Base-by-base conservation (phyloP, 768 basidiomycete genomes). In the Leccinum imitatum region DNA sequence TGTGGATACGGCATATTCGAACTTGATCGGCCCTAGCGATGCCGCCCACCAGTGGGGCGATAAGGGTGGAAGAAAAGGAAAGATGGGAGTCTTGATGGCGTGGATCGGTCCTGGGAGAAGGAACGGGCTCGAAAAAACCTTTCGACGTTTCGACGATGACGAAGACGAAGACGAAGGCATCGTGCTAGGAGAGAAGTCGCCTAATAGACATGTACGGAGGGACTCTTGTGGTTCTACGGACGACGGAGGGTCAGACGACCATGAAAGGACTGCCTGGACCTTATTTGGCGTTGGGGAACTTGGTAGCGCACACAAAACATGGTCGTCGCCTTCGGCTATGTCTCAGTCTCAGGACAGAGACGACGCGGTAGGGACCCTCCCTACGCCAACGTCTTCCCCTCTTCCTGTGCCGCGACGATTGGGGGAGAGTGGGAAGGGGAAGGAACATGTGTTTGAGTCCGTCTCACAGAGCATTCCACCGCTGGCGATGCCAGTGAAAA, bases 31-130 rank as follows among this genome's bases (percentile, higher is more conserved):
- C 3, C 78, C 80, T 48, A 69, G 69, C 6, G 82, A 80, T 1
- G 78, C 79, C 0, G 87, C 82, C 2, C 73, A 76, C 15, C 76
- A 77, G 41, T 89, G 87, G 87, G 83, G 80, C 0, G 83, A 84
- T 30, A 77, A 73, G 37, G 79, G 78, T 2, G 80, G 76, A 54
- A 63, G 80, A 54, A 65, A 73, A 39, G 72, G 70, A 58, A 86
- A 80, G 64, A 63, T 86, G 19, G 72, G 75, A 4, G 69, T 78
- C 3, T 71, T 88, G 61, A 76, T 74, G 48, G 69, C 71, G 17
- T 83, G 80, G 67, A 67, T 89, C 3, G 74, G 73, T 68, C 73
- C 17, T 59, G 63, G 37, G 23, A 63, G 31, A 48, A 73, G 78
- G 39, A 76, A 71, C n/a, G 57, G 58, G 11, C 53, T 73, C 10